A percentile compares a stretch with the other conserved stretches of the same genome.
Conservation (phyloP, 768 basidiomycete genomes). For the Mycena albidolilacea region DNA sequence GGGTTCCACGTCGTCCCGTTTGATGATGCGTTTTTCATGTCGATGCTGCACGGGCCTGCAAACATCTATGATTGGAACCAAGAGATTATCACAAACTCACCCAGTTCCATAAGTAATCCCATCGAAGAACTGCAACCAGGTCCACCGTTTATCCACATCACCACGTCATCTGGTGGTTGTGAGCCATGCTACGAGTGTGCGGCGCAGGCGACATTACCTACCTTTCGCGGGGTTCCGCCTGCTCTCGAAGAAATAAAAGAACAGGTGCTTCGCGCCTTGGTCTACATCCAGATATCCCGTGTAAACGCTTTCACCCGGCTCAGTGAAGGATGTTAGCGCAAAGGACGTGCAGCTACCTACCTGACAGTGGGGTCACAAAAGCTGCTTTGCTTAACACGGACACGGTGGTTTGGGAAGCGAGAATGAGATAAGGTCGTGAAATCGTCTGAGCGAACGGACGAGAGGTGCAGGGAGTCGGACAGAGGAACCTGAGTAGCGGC, state of each 20-base stretch:
- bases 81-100: slow-evolving; percentile 56
- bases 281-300: slow-evolving; percentile 60
- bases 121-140: slow-evolving; percentile 69
- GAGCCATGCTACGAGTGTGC: not conserved
- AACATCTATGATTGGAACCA: not conserved
- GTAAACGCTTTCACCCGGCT: slow-evolving; percentile 49
- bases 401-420: slow-evolving; percentile 65
- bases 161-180: slow-evolving; percentile 64
- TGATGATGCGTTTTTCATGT: slow-evolving; percentile 66
- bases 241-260: slow-evolving; percentile 86
- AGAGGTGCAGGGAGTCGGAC: slow-evolving; percentile 44
- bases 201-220: slow-evolving; percentile 45
- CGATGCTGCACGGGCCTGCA: slow-evolving; percentile 62
- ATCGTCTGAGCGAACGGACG: slow-evolving; percentile 45
- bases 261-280: slow-evolving; percentile 71
- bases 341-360: slow-evolving; percentile 55
- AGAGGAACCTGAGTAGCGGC: slow-evolving; percentile 26
- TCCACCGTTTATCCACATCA: slow-evolving; percentile 84
- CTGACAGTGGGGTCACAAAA: slow-evolving; percentile 79
- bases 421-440: slow-evolving; percentile 63
- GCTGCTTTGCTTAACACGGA: slow-evolving; percentile 72
- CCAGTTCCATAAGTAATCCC: slow-evolving; percentile 81
- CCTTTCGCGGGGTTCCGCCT: slow-evolving; percentile 69
- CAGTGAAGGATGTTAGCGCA: slow-evolving; percentile 4
- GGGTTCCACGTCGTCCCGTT: slow-evolving; percentile 78